phyloP scores from a whole-genome alignment of 345 rosid species.

The Eucalyptus leucophloia region DNA sequence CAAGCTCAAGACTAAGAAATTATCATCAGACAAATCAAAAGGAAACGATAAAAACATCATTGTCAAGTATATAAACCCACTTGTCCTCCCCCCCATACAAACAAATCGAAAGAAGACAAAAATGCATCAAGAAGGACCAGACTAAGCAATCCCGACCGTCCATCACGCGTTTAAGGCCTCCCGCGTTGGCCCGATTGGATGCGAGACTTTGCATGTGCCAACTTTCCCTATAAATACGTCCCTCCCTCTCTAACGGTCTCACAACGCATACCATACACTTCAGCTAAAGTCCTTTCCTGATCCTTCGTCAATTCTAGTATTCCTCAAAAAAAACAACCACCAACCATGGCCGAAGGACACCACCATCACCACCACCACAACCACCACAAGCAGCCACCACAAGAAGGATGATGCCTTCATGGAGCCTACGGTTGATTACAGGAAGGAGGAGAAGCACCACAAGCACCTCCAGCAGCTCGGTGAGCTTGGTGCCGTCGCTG shows the following conservation, averaged over 20 bases:
- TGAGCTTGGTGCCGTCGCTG: constrained; percentile 20
- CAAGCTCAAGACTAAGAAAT: too few species aligned
- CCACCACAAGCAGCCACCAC: constrained; percentile 4
- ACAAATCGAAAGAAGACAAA: too few species aligned
- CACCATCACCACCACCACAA: constrained; percentile 4
- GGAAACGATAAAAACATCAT: too few species aligned
- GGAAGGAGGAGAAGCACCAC: constrained; percentile 55
- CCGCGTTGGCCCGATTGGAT: neutral
- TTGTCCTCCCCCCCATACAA: too few species aligned
- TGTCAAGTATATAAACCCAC: too few species aligned
- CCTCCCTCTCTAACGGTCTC: neutral
- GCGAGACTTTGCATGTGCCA: neutral
- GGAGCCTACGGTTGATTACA: constrained; percentile 5
- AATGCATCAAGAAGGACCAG: too few species aligned
- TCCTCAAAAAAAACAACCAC: neutral
- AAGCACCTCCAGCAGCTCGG: constrained; percentile 38
- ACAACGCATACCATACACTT: neutral
- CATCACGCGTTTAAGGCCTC: too few species aligned
- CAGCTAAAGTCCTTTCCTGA: neutral
- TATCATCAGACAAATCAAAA: too few species aligned
- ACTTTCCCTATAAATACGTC: neutral
- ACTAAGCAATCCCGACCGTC: too few species aligned
- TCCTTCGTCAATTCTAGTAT: neutral
- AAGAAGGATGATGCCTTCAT: constrained; percentile 5
- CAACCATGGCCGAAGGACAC: constrained; percentile 29